Evolutionary conservation across 2,329 filamentous ascomycete genomes (phyloP), one percentile per base, ranked within the genome.

Genomic region (Ampelomyces quisqualis): DNA sequence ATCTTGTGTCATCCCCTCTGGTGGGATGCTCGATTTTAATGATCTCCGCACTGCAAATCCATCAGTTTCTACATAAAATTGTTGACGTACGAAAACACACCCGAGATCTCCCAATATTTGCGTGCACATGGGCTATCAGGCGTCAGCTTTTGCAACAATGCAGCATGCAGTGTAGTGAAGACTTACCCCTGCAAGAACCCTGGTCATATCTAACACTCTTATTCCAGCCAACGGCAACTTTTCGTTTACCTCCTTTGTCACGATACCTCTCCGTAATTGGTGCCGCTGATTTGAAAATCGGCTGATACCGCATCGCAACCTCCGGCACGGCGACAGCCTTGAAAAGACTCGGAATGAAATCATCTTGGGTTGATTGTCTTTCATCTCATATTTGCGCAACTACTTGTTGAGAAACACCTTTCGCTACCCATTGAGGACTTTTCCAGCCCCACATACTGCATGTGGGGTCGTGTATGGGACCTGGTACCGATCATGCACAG

Each of bases 21-120:
- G 82, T 82, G 5, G 91, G 93, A 69, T 97, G 93, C 71, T 98
- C 93, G 45, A 97, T 80, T 70, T 98, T 97, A 71, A 97, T 95
- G 22, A 98, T 83, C 66, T 97, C 90, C 54, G 93, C 93, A 51
- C 90, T 94, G 47, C 43, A 45, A 44, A 45, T 42, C 21, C 20
- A 10, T 55, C 22, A 47, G 47, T 40, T 53, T 34, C 22, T n/a
- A 20, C 4, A 7, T 20, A 20, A 2, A 7, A 28, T 7, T 14
- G 7, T 2, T 17, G 14, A 14, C 24, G 6, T 30, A 6, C 15
- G 58, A 45, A 13, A 28, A 21, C 57, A 34, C 80, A 95, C 91
- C 91, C 93, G 54, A 97, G 77, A 70, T 98, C 93, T 38, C 90
- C 93, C 5, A 98, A 73, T 38, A 98, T 96, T 67, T 98, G 93